Conservation (phyloP, 768 basidiomycete genomes). For the Hygrocybe coccinea region DNA sequence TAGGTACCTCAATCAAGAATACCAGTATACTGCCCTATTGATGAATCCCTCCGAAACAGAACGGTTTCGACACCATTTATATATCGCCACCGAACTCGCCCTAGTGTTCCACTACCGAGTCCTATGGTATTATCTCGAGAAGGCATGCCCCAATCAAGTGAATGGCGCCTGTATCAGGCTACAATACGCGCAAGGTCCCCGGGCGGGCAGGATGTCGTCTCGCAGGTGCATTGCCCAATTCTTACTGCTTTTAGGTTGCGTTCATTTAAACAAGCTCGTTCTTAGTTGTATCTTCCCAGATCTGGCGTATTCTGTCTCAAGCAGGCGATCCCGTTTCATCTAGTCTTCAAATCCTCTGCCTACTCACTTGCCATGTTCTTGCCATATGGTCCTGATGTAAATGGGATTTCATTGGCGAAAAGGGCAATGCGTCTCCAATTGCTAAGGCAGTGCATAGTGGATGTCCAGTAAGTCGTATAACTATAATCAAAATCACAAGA, state of each 20-base stretch:
- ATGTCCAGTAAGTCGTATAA: slow-evolving; percentile 44
- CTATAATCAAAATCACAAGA: no score
- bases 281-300: slow-evolving; percentile 46
- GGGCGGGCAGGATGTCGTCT: slow-evolving; percentile 37
- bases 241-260: neutral
- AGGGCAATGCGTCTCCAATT: slow-evolving; percentile 53
- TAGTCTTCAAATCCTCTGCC: slow-evolving; percentile 53
- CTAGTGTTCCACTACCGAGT: slow-evolving; percentile 47
- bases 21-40: neutral
- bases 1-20: slow-evolving; percentile 31
- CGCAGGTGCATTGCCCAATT: slow-evolving; percentile 39
- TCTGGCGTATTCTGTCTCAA: slow-evolving; percentile 55
- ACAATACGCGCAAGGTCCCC: slow-evolving; percentile 36
- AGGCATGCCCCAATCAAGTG: slow-evolving; percentile 42
- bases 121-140: slow-evolving; percentile 31
- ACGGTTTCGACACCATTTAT: slow-evolving; percentile 55
- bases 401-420: slow-evolving; percentile 25
- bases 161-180: slow-evolving; percentile 50
- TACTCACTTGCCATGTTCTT: slow-evolving; percentile 56
- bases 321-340: slow-evolving; percentile 62
- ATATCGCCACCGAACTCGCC: slow-evolving; percentile 63
- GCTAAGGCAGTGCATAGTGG: slow-evolving; percentile 63
- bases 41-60: slow-evolving; percentile 36
- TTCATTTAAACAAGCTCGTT: slow-evolving; percentile 25
- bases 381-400: slow-evolving; percentile 49